Evolutionary conservation across 1,139 yeast genomes (phyloP), one percentile per base, ranked within the genome.

Genomic region (Yamadazyma membranifaciens): DNA sequence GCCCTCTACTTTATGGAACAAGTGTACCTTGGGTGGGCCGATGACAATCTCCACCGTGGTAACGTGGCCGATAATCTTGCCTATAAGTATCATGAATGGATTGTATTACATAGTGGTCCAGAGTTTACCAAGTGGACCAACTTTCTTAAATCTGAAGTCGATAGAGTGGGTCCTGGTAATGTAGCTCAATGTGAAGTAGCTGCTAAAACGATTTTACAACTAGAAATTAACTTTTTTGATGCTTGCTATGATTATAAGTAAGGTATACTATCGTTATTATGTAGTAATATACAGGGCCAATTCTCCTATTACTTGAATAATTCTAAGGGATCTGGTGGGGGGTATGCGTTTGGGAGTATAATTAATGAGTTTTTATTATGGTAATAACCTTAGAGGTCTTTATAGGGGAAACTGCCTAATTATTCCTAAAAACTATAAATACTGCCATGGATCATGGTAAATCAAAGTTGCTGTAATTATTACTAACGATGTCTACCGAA

Each of bases 11-110:
- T 67, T 12, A 73, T 76, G 72, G 83, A 78, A 47, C 65, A 67
- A 37, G 73, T 74, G 2, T 78, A 78, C 46, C 62, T 74, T 34
- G 73, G 67, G 12, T 78, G 82, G 82, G 80, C 80, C 1, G 65
- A 67, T 31, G 50, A 57, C 35, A 59, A 63, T 20, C 24, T 20
- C 5, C 5, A 20, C 36, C 43, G 37, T 4, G 55, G 52, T 1
- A 39, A 43, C 1, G 52, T 63, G 9, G 60, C 67, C 1, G 40
- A 48, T 2, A 51, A 60, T 31, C 58, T 77, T 29, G 62, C 62
- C 24, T 75, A 71, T 61, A 75, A 73, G 48, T 60, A 71, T 45
- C 65, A 67, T 39, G 78, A 73, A 39, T 78, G 82, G 83, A 69
- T 77, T 33, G 60, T 59, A 45, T 55, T 78, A 44, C 78, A 78